Conservation (phyloP, 768 basidiomycete species). For the Psilocybe azurescens region DNA sequence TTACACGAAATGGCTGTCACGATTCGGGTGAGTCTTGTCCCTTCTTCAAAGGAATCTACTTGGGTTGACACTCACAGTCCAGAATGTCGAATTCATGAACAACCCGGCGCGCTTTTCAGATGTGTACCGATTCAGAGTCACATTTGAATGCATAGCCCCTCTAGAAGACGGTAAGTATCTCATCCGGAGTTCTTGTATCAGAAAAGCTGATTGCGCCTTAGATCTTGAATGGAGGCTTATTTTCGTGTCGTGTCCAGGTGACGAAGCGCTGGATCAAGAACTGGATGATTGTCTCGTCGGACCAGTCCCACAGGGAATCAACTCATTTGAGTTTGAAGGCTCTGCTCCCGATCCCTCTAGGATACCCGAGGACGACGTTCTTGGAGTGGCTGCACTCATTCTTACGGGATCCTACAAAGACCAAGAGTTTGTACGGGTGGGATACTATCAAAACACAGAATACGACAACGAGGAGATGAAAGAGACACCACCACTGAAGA, state of each 20-base stretch:
- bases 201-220: constrained; percentile 30
- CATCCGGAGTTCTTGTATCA: background rate
- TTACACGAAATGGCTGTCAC: constrained; percentile 61
- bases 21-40: constrained; percentile 56
- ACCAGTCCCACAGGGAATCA: constrained; percentile 95
- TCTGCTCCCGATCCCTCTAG: constrained; percentile 81
- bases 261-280: constrained; percentile 94
- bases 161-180: constrained; percentile 77
- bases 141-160: constrained; percentile 94
- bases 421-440: constrained; percentile 98
- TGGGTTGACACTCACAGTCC: constrained; percentile 6
- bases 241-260: constrained; percentile 93
- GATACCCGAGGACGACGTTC: constrained; percentile 88
- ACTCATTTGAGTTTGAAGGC: constrained; percentile 96
- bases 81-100: constrained; percentile 92
- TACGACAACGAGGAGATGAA: constrained; percentile 96
- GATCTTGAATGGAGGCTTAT: constrained; percentile 99
- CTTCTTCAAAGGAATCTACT: background rate
- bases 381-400: constrained; percentile 97
- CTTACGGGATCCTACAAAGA: constrained; percentile 95
- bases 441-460: constrained; percentile 99
- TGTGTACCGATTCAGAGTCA: constrained; percentile 91
- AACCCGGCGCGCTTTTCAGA: constrained; percentile 94
- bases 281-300: constrained; percentile 98
- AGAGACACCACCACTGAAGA: constrained; percentile 67